Base-by-base conservation (phyloP, 2,329 filamentous ascomycete genomes). In the Penicillium capsulatum region DNA sequence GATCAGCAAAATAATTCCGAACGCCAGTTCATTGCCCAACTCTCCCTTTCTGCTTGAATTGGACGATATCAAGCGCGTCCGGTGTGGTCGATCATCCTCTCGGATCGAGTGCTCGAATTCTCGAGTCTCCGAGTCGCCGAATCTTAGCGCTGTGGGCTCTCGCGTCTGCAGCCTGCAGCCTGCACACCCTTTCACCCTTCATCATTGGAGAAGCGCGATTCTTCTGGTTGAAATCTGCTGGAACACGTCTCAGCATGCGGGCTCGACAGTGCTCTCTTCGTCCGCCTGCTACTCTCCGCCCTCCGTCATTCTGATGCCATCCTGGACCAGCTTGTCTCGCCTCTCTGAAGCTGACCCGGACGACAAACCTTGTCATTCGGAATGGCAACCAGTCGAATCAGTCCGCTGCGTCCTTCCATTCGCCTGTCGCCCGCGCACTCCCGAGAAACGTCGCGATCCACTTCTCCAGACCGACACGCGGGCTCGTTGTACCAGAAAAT, bases 401-500 rank as follows among this genome's bases (percentile, higher is more conserved):
- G 47, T 44, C 57, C 45, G 39, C 44, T 50, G 50, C 61, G 49
- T 27, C 54, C 49, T 35, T 59, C 48, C 20, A 57, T 59, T 38
- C 61, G 45, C 49, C 55, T 53, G 26, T 53, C 50, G 31, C 49
- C 59, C 39, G 46, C 54, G 11, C 47, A 53, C 24, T 47, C 53
- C 14, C 58, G 58, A 20, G 49, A 55, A 8, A 53, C 56, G 39
- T 62, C 65, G 7, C 58, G 54, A 17, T 62, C 65, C 33, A 57
- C 60, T n/a, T 62, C 65, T 17, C 58, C 67, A 11, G 62, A 64
- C 15, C 61, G 65, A 42, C 62, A 53, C 40, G 51, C 57, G 13
- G 52, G 58, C 13, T 61, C 66, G 10, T 51, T 62, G 31, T 62
- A 63, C 34, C 56, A 64, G 41, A 61, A 67, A 27, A 53, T 67